phyloP scores from a whole-genome alignment of 2,329 filamentous ascomycete species.

The Penicillium sp. region DNA sequence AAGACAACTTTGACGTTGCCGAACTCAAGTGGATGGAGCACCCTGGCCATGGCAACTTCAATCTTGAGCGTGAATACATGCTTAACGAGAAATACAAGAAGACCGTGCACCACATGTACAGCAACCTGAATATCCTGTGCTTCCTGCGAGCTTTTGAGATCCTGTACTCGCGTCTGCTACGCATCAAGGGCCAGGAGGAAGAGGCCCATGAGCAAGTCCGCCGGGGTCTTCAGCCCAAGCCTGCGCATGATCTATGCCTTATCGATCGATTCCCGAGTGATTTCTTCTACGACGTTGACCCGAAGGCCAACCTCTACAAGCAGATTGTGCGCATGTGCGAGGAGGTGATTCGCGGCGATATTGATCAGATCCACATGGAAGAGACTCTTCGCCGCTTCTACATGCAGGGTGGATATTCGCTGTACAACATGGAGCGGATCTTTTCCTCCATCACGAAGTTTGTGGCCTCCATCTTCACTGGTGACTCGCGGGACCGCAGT shows the following conservation, averaged over 20 bases:
- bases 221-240: constrained; percentile 70
- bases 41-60: constrained; percentile 55
- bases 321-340: constrained; percentile 83
- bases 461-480: constrained; percentile 76
- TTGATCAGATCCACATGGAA: constrained; percentile 80
- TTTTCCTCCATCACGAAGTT: constrained; percentile 77
- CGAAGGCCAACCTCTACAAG: constrained; percentile 72
- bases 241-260: constrained; percentile 79
- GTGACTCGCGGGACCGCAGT: constrained; percentile 89
- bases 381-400: constrained; percentile 91
- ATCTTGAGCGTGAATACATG: constrained; percentile 65
- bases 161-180: constrained; percentile 79
- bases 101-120: constrained; percentile 82
- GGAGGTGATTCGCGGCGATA: constrained; percentile 75
- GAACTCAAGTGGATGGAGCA: constrained; percentile 60
- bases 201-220: constrained; percentile 71
- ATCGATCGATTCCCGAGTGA: constrained; percentile 70
- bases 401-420: constrained; percentile 81
- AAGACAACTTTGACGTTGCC: constrained; percentile 51
- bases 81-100: constrained; percentile 76
- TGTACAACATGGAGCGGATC: constrained; percentile 90
- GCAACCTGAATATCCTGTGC: constrained; percentile 86
- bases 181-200: constrained; percentile 75
- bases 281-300: constrained; percentile 68
- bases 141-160: constrained; percentile 93